A percentile compares a stretch with the other conserved stretches of the same genome.
These are phyloP conservation scores for Leccinum boreale DNA, from an alignment of 768 basidiomycete genomes.

Conservation along the genomic window DNA sequence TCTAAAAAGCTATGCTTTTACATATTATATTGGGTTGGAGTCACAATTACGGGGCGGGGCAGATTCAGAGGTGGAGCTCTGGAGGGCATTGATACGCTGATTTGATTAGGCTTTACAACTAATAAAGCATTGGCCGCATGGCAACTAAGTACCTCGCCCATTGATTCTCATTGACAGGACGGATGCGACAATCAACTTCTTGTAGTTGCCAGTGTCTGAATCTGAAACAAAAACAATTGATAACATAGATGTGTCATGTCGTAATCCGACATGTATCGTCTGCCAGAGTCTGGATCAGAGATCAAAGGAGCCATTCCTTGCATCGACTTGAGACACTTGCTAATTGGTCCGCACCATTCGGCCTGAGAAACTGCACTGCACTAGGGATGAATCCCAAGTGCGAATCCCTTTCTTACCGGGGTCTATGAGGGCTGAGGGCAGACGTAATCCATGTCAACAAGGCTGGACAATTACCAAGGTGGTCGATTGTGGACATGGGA, in stretches of 20 bases:
- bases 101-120: not conserved
- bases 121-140: not conserved
- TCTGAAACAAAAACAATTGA: constrained; percentile 7
- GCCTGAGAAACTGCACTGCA: constrained; percentile 1
- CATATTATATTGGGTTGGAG: not conserved
- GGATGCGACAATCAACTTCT: not conserved
- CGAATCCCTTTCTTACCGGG: constrained; percentile 15
- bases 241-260: constrained; percentile 1
- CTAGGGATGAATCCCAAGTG: constrained; percentile 14
- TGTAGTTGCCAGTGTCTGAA: not conserved
- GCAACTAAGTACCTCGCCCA: not conserved
- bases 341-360: constrained; percentile 1
- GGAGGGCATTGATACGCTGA: not conserved
- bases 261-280: constrained; percentile 3
- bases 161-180: too few relatives aligned
- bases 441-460: constrained; percentile 19
- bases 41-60: not conserved
- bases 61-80: not conserved
- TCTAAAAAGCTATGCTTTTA: not conserved
- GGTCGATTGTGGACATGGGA: not conserved
- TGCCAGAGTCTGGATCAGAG: not conserved
- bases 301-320: constrained; percentile 1
- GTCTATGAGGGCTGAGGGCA: constrained; percentile 17
- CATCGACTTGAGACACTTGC: constrained; percentile 13
- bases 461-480: constrained; percentile 12